These are phyloP conservation scores for Daldinia eschscholtzii DNA, from an alignment of 2,329 filamentous ascomycete species.

Conservation along the genomic window DNA sequence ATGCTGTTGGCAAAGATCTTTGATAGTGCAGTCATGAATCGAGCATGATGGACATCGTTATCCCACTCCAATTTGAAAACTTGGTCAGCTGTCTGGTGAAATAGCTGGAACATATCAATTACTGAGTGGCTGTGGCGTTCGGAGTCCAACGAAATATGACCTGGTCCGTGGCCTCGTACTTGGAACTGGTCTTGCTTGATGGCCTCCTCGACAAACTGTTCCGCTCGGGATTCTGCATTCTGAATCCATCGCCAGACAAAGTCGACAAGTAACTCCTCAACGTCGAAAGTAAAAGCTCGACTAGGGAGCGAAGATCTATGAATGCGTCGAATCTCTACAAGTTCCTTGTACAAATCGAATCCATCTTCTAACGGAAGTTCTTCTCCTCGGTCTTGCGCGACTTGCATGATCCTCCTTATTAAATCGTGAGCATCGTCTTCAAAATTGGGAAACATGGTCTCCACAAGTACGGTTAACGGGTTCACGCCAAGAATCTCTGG, in stretches of 20 bases:
- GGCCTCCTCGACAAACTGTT: conserved; percentile 88
- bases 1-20: conserved; percentile 87
- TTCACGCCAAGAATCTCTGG: conserved; percentile 85
- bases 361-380: conserved; percentile 92
- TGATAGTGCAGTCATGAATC: conserved; percentile 94
- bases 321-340: conserved; percentile 85
- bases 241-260: conserved; percentile 98
- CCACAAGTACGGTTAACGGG: conserved; percentile 77
- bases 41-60: conserved; percentile 91
- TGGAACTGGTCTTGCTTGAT: conserved; percentile 91
- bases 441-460: conserved; percentile 88
- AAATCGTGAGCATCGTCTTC: conserved; percentile 90
- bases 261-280: conserved; percentile 86
- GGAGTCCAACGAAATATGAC: conserved; percentile 77
- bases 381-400: conserved; percentile 74
- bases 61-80: conserved; percentile 90
- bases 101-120: conserved; percentile 92
- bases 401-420: conserved; percentile 81
- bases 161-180: conserved; percentile 74
- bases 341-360: conserved; percentile 90
- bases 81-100: conserved; percentile 91
- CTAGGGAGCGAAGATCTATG: conserved; percentile 80
- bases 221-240: conserved; percentile 81
- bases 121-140: conserved; percentile 93
- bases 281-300: conserved; percentile 84